phyloP scores from a whole-genome alignment of 1,284 basidiomycete genomes.

The Wallemia ichthyophaga region DNA sequence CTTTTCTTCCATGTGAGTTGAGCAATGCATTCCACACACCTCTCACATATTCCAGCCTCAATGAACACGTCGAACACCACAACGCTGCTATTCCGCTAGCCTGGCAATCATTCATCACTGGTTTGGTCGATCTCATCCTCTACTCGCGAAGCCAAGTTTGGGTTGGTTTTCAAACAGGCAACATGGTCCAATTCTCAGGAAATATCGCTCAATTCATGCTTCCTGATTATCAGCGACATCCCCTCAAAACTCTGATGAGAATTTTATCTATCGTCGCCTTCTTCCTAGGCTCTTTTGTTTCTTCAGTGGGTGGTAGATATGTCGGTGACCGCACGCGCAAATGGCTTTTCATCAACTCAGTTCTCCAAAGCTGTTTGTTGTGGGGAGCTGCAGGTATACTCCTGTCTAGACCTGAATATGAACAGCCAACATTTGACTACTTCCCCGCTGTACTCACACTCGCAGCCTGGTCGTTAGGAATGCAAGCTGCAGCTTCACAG shows the following conservation, averaged over 20 bases:
- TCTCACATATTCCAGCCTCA: constrained; percentile 2
- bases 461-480: constrained; percentile 4
- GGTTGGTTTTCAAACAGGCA: constrained; percentile 11
- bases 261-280: constrained; percentile 8
- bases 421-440: constrained; percentile 8
- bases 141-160: constrained; percentile 9
- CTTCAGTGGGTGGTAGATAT: constrained; percentile 5
- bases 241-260: constrained; percentile 9
- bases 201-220: constrained; percentile 10
- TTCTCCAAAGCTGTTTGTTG: constrained; percentile 9
- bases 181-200: constrained; percentile 11
- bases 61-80: constrained; percentile 9
- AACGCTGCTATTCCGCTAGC: constrained; percentile 9
- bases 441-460: constrained; percentile 9
- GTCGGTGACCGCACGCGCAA: constrained; percentile 9
- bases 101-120: constrained; percentile 10
- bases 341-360: constrained; percentile 7
- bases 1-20: not conserved
- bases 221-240: constrained; percentile 6
- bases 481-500: constrained; percentile 10
- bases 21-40: too few relatives aligned
- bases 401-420: constrained; percentile 8
- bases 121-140: constrained; percentile 10
- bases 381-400: constrained; percentile 9
- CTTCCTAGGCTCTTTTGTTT: constrained; percentile 9